A percentile compares a stretch with the other conserved stretches of the same genome.
Conservation (phyloP, 2,329 filamentous ascomycete genomes). For the Bertia moriformis region DNA sequence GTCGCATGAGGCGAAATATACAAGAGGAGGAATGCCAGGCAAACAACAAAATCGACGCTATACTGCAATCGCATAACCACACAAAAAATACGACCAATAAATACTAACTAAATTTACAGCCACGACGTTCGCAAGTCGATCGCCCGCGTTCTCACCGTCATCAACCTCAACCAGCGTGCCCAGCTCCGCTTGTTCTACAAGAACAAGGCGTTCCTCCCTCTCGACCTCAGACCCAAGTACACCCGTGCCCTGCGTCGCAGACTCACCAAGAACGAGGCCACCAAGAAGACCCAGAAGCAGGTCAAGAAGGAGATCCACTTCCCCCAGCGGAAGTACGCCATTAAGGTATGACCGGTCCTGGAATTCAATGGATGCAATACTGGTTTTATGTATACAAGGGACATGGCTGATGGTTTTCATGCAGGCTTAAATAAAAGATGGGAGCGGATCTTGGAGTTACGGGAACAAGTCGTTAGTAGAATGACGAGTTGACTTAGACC, state of each 20-base stretch:
- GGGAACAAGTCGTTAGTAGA: neutral
- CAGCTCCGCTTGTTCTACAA: conserved; percentile 99
- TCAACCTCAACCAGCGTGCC: conserved; percentile 98
- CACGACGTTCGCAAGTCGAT: conserved; percentile 99
- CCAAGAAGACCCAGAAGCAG: conserved; percentile 76
- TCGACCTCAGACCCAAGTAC: conserved; percentile 96
- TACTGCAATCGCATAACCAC: too few relatives aligned
- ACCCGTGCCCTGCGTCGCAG: conserved; percentile 95
- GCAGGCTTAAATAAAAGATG: neutral
- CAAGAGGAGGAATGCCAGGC: too few relatives aligned
- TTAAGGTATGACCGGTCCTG: conserved; percentile 62
- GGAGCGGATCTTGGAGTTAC: neutral
- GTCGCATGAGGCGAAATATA: too few relatives aligned
- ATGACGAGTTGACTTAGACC: neutral
- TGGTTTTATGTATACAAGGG: neutral
- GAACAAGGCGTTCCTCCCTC: conserved; percentile 98
- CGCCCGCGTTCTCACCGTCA: conserved; percentile 94
- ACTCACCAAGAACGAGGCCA: conserved; percentile 81
- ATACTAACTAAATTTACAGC: too few relatives aligned
- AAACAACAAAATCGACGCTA: too few relatives aligned
- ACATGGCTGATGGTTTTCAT: neutral
- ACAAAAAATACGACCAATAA: too few relatives aligned
- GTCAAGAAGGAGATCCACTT: conserved; percentile 95
- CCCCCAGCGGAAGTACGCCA: conserved; percentile 95
- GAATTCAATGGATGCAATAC: neutral